A percentile compares a stretch with the other conserved stretches of the same genome.
Evolutionary conservation across 129 eudicot genomes (phyloP).

Genomic region (Flaveria trinervia): DNA sequence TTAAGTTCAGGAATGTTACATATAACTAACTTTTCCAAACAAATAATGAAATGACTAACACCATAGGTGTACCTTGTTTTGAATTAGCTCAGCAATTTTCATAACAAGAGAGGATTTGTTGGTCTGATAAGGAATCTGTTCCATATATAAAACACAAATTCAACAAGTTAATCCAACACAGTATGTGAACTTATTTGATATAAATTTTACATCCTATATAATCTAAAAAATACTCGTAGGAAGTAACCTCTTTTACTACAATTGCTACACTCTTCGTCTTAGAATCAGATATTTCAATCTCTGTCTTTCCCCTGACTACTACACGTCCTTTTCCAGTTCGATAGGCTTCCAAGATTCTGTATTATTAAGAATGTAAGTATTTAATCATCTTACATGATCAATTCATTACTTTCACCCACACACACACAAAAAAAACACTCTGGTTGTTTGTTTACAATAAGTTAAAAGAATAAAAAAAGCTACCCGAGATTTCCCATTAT

Average conservation of each 20-base stretch:
- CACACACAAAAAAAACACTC: constrained; percentile 4
- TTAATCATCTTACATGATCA: background rate
- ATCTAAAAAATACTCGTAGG: background rate
- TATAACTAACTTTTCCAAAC: background rate
- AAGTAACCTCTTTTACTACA: constrained; percentile 79
- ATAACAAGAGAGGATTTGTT: constrained; percentile 87
- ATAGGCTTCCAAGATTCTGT: constrained; percentile 86
- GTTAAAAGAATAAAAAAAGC: constrained; percentile 8
- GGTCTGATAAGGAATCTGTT: constrained; percentile 96
- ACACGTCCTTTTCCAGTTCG: constrained; percentile 93
- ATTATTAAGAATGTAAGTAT: constrained; percentile 12
- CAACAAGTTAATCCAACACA: constrained; percentile 9
- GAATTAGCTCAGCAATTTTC: constrained; percentile 94
- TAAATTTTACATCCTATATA: constrained; percentile 16
- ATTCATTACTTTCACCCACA: constrained; percentile 5
- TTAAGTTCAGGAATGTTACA: background rate
- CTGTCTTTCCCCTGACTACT: constrained; percentile 85
- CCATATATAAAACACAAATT: constrained; percentile 25
- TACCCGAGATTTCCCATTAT: constrained; percentile 94
- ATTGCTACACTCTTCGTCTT: constrained; percentile 74
- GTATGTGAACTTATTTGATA: background rate
- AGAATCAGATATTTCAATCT: constrained; percentile 75
- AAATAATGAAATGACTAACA: constrained; percentile 3
- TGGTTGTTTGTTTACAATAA: background rate
- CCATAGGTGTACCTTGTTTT: constrained; percentile 63